These are phyloP conservation scores for Microbotryum silenes-acaulis DNA, from an alignment of 1,284 basidiomycete species.

Conservation along the genomic window DNA sequence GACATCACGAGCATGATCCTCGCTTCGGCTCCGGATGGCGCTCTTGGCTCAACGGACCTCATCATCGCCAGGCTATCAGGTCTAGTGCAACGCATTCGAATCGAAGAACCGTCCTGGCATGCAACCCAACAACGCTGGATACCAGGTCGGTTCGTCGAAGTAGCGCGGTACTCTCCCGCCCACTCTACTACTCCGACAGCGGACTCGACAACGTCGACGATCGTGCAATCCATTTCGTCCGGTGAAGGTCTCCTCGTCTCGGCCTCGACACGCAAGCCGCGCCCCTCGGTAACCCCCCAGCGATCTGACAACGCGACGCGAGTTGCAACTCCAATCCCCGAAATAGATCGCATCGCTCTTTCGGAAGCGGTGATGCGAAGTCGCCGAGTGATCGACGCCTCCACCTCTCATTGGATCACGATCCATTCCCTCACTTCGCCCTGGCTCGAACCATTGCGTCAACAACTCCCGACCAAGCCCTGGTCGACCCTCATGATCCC, in stretches of 20 bases:
- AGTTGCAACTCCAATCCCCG: background rate
- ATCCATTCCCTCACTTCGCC: constrained; percentile 14
- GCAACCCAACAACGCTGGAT: background rate
- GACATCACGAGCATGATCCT: background rate
- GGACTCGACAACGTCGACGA: background rate
- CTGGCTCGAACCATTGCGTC: background rate
- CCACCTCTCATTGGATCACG: constrained; percentile 7
- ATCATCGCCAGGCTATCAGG: background rate
- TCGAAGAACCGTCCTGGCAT: background rate
- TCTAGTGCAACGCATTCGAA: background rate
- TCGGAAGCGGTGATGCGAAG: background rate
- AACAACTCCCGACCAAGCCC: constrained; percentile 13
- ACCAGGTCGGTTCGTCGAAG: background rate
- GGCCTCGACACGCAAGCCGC: constrained; percentile 3
- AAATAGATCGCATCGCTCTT: background rate
- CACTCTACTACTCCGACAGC: too few relatives aligned
- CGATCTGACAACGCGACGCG: background rate
- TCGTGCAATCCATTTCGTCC: constrained; percentile 13
- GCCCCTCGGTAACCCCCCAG: background rate
- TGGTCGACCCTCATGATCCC: constrained; percentile 18
- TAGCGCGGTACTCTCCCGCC: background rate
- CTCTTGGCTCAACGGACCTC: background rate
- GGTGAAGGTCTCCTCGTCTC: constrained; percentile 1
- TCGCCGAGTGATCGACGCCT: constrained; percentile 10
- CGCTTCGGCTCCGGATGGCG: background rate